A percentile compares a stretch with the other conserved stretches of the same genome.
Conservation (phyloP, 2,329 filamentous ascomycete genomes). For the Decorospora gaudefroyi region DNA sequence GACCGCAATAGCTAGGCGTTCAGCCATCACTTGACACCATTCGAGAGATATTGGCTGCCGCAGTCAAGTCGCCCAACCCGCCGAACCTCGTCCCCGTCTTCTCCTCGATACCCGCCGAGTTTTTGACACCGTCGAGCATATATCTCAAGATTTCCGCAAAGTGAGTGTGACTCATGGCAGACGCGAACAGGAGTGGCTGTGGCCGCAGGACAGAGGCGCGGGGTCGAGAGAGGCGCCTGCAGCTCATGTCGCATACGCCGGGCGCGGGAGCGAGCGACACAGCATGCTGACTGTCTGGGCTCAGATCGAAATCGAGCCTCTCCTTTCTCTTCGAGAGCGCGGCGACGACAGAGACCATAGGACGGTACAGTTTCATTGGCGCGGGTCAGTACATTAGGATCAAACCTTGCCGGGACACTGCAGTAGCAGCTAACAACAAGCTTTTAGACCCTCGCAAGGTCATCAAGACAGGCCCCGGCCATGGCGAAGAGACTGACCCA, state of each 20-base stretch:
- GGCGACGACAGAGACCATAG: slow-evolving; percentile 86
- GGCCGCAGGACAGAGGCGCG: background rate
- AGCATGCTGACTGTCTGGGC: slow-evolving; percentile 15
- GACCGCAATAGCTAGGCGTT: slow-evolving; percentile 50
- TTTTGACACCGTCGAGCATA: slow-evolving; percentile 91
- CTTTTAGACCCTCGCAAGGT: slow-evolving; percentile 68
- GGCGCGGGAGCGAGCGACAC: background rate
- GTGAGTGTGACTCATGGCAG: slow-evolving; percentile 54
- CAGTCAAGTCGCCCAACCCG: slow-evolving; percentile 58
- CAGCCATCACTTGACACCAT: slow-evolving; percentile 67
- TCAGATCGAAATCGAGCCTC: slow-evolving; percentile 67
- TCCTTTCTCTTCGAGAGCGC: slow-evolving; percentile 97
- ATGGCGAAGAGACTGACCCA: slow-evolving; percentile 83
- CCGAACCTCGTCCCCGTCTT: slow-evolving; percentile 83
- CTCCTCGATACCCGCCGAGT: slow-evolving; percentile 84
- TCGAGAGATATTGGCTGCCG: slow-evolving; percentile 59
- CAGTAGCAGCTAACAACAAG: slow-evolving; percentile 10
- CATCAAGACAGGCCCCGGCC: slow-evolving; percentile 82
- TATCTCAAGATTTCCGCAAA: slow-evolving; percentile 87
- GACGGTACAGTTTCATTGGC: slow-evolving; percentile 93
- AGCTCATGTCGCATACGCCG: background rate
- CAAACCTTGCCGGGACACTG: background rate
- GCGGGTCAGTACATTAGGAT: slow-evolving; percentile 60
- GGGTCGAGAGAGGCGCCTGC: background rate
- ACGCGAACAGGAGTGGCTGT: background rate